Percentiles rank a stretch among this genome's conserved stretches.
phyloP scores from a whole-genome alignment of 225 moss, liverwort and hornwort genomes.

The Asterella californica region DNA sequence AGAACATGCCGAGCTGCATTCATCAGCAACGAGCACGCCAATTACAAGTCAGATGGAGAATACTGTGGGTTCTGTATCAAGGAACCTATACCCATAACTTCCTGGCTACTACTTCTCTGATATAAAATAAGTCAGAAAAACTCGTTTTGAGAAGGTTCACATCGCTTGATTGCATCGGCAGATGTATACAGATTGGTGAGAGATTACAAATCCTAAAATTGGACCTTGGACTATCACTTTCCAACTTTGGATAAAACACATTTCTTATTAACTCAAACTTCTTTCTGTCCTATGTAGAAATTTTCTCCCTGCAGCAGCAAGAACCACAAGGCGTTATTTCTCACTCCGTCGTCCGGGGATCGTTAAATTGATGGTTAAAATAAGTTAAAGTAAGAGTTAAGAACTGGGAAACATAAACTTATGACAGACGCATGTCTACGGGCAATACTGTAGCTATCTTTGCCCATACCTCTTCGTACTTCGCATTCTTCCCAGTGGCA shows the following conservation, averaged over 20 bases:
- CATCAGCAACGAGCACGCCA: constrained; percentile 64
- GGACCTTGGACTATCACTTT: too few relatives aligned
- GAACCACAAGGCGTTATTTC: not conserved
- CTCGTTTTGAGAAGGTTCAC: not conserved
- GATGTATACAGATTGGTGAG: too few relatives aligned
- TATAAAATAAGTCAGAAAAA: not conserved
- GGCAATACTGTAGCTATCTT: too few relatives aligned
- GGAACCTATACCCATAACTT: not conserved
- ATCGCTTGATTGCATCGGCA: too few relatives aligned
- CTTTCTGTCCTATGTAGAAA: not conserved
- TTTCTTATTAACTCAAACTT: not conserved
- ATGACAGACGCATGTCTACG: too few relatives aligned
- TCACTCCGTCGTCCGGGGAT: not conserved
- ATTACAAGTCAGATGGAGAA: constrained; percentile 28
- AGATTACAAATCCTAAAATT: too few relatives aligned
- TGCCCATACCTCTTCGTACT: too few relatives aligned
- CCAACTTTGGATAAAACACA: too few relatives aligned
- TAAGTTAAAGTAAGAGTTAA: not conserved
- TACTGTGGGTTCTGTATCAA: not conserved
- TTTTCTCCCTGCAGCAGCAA: not conserved
- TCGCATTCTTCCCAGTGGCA: too few relatives aligned
- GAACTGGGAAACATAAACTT: too few relatives aligned
- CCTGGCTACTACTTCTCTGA: not conserved
- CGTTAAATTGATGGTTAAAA: too few relatives aligned
- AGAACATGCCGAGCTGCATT: constrained; percentile 98